These are phyloP conservation scores for Scopulariopsis brevicaulis DNA, from an alignment of 2,329 filamentous ascomycete genomes.

Conservation along the genomic window DNA sequence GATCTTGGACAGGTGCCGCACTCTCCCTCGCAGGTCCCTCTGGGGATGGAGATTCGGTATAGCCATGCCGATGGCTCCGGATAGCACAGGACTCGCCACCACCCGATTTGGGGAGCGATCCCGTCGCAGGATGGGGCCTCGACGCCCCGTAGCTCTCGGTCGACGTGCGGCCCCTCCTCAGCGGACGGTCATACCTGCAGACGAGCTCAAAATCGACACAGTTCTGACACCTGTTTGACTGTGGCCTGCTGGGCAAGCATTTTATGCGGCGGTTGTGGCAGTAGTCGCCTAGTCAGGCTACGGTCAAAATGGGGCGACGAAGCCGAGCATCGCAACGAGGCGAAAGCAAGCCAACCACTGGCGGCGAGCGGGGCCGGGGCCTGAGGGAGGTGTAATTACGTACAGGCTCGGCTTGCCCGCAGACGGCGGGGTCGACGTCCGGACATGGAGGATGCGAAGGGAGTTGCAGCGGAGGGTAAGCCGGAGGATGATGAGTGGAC, in stretches of 20 bases:
- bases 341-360: not conserved
- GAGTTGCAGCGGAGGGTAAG: too few relatives aligned
- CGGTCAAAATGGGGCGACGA: not conserved
- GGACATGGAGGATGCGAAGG: not conserved
- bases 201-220: conserved; percentile 34
- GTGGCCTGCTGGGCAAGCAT: conserved; percentile 19
- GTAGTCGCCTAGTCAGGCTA: conserved; percentile 21
- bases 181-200: conserved; percentile 26
- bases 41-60: not conserved
- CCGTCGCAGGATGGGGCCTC: not conserved
- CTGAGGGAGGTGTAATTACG: not conserved
- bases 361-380: too few relatives aligned
- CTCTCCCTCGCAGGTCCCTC: not conserved
- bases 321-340: not conserved
- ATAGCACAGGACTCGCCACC: not conserved
- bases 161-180: not conserved
- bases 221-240: conserved; percentile 30
- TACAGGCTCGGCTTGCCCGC: not conserved
- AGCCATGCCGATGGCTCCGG: not conserved
- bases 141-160: not conserved
- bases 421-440: not conserved
- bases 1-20: not conserved
- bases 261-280: conserved; percentile 25
- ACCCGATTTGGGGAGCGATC: not conserved
- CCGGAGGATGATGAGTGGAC: too few relatives aligned